Conservation (phyloP, 768 basidiomycete species). For the Podaxis pistillaris region DNA sequence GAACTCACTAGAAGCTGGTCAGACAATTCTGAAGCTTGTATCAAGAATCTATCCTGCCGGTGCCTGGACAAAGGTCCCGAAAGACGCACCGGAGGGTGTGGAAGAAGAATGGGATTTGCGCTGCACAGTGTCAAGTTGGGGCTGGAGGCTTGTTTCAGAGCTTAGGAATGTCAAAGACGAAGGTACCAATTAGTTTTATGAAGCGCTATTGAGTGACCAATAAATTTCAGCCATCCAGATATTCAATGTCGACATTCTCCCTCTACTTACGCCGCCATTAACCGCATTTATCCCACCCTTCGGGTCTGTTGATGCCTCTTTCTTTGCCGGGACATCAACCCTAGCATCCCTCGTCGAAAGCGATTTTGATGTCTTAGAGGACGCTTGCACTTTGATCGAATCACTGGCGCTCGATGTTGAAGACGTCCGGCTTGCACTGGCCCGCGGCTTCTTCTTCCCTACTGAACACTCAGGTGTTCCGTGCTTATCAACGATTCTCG, state of each 20-base stretch:
- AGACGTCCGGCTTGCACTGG: slow-evolving; percentile 70
- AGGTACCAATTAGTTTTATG: slow-evolving; percentile 37
- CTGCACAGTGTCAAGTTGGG: slow-evolving; percentile 67
- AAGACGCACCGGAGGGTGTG: slow-evolving; percentile 23
- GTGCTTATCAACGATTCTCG: slow-evolving; percentile 61
- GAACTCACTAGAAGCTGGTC: slow-evolving; percentile 64
- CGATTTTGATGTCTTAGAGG: slow-evolving; percentile 73
- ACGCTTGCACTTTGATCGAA: slow-evolving; percentile 74
- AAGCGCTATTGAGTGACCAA: neutral
- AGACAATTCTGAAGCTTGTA: slow-evolving; percentile 67
- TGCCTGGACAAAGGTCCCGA: slow-evolving; percentile 47
- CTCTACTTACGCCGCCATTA: slow-evolving; percentile 58
- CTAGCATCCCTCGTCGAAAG: slow-evolving; percentile 45
- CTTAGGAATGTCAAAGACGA: slow-evolving; percentile 73
- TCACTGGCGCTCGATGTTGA: slow-evolving; percentile 77
- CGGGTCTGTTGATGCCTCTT: slow-evolving; percentile 32
- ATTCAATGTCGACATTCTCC: slow-evolving; percentile 62
- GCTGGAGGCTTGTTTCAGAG: slow-evolving; percentile 73
- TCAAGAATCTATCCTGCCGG: slow-evolving; percentile 72
- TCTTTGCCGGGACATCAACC: slow-evolving; percentile 30
- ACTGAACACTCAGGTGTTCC: slow-evolving; percentile 54
- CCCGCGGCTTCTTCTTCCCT: slow-evolving; percentile 60
- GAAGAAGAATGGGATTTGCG: slow-evolving; percentile 68
- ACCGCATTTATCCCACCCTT: slow-evolving; percentile 60
- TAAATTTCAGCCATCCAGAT: slow-evolving; percentile 46